A percentile compares a stretch with the other conserved stretches of the same genome.
These are phyloP conservation scores for Chaetothyriales sp. DNA, from an alignment of 2,329 filamentous ascomycete genomes.

Conservation along the genomic window DNA sequence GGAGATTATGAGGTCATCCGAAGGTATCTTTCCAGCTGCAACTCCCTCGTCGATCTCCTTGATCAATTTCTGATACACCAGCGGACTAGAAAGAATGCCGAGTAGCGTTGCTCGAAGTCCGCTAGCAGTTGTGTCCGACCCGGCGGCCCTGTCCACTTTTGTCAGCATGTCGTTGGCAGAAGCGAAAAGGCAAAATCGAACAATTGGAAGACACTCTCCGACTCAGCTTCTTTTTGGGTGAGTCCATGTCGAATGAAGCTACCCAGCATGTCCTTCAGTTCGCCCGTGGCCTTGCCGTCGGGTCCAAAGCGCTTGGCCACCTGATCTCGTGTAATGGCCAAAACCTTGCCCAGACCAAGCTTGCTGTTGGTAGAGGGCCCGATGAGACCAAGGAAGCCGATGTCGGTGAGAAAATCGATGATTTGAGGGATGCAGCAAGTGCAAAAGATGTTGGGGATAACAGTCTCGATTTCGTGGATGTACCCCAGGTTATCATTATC, in stretches of 20 bases:
- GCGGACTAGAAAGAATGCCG: constrained; percentile 8
- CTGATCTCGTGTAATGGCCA: constrained; percentile 6
- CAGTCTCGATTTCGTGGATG: constrained; percentile 9
- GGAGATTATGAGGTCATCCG: constrained; percentile 3
- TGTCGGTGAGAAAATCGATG: constrained; percentile 4
- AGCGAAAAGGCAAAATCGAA: neutral
- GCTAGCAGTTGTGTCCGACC: constrained; percentile 12
- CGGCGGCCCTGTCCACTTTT: constrained; percentile 6
- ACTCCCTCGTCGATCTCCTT: constrained; percentile 9
- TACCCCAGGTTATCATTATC: constrained; percentile 10
- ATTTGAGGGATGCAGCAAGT: constrained; percentile 5
- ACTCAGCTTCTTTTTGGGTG: constrained; percentile 6
- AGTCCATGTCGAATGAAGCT: constrained; percentile 12
- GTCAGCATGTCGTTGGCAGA: neutral
- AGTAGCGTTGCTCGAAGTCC: constrained; percentile 9
- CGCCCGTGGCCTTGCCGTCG: constrained; percentile 3
- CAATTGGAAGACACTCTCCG: constrained; percentile 9
- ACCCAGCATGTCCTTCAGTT: constrained; percentile 10
- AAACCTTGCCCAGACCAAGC: constrained; percentile 8
- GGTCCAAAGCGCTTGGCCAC: constrained; percentile 7
- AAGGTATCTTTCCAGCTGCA: neutral
- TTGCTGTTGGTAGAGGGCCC: constrained; percentile 4
- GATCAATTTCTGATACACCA: constrained; percentile 6
- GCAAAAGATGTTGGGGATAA: constrained; percentile 10
- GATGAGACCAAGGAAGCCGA: constrained; percentile 6